Evolutionary conservation across 306 rosid genomes (phyloP), one percentile per base, ranked within the genome.

Genomic region (Corylus avellana): DNA sequence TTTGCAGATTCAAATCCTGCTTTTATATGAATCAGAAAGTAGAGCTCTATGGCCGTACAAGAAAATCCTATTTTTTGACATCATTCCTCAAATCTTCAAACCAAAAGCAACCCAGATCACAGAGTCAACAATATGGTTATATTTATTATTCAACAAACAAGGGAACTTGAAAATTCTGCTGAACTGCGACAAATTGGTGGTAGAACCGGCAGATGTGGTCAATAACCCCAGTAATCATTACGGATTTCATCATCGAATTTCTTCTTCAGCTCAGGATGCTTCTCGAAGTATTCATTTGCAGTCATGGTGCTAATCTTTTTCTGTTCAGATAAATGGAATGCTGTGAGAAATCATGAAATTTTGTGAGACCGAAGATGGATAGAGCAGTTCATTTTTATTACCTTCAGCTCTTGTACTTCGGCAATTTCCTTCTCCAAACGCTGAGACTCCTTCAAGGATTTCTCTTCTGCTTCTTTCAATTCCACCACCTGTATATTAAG

Each of bases 171-270:
- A 77, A 70, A 82, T 55, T 78, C 76, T 57, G 84, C 82, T 81
- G 78, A 80, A 73, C 71, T 61, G 54, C 54, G 46, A 74, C 64
- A 66, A 72, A 64, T 64, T 67, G 75, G 62, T 39, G 50, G 76
- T 6, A 55, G 70, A 44, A 10, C n/a, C 14, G 8, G 72, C 27
- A 50, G 18, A 53, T 49, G 75, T 76, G 63, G 82, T 91, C 88
- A 93, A 88, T 96, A 96, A 77, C 98, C 99, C 96, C 97, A 96
- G 89, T 89, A 12, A 79, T 91, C 97, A 47, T 96, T 91, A 73
- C 96, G 88, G 82, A 96, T 96, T 86, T 96, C 99, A 50, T 93
- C 98, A 48, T 96, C 99, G 17, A 93, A 96, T 77, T 91, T 93
- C 89, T 91, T 87, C 91, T 79, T 93, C 83, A 96, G 87, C 84